phyloP scores from a whole-genome alignment of 345 rosid species.

The Brassica juncea region DNA sequence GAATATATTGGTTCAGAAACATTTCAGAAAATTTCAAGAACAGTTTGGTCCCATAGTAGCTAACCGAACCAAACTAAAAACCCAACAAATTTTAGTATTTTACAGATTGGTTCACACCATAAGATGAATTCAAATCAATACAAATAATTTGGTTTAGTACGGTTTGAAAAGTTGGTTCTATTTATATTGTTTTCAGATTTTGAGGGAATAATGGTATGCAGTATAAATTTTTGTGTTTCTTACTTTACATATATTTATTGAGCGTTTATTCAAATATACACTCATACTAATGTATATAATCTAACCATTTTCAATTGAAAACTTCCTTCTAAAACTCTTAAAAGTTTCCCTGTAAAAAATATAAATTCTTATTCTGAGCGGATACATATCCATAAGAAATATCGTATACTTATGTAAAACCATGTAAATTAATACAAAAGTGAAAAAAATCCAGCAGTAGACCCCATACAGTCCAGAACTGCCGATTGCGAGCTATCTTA shows the following conservation, averaged over 20 bases:
- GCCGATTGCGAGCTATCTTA: slow-evolving; percentile 47
- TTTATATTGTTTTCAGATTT: not conserved
- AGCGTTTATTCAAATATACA: not conserved
- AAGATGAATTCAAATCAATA: not conserved
- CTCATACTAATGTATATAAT: not conserved
- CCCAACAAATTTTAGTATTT: too few species aligned
- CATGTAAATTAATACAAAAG: not conserved
- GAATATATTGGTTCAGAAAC: too few species aligned
- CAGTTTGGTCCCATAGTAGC: not conserved
- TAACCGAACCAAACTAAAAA: not conserved
- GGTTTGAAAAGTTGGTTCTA: not conserved
- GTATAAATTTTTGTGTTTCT: not conserved
- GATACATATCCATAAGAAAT: slow-evolving; percentile 30
- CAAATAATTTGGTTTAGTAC: not conserved
- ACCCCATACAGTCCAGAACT: slow-evolving; percentile 37
- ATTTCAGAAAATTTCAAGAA: too few species aligned
- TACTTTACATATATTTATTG: not conserved
- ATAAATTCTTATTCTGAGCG: not conserved
- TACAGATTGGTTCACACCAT: not conserved
- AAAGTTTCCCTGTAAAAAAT: not conserved
- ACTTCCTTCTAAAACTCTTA: not conserved
- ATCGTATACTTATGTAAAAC: not conserved
- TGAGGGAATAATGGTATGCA: not conserved
- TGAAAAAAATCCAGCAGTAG: slow-evolving; percentile 34
- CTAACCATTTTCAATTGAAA: not conserved